These are phyloP conservation scores for Penicillium fimorum DNA, from an alignment of 495 filamentous ascomycete genomes.

Conservation along the genomic window DNA sequence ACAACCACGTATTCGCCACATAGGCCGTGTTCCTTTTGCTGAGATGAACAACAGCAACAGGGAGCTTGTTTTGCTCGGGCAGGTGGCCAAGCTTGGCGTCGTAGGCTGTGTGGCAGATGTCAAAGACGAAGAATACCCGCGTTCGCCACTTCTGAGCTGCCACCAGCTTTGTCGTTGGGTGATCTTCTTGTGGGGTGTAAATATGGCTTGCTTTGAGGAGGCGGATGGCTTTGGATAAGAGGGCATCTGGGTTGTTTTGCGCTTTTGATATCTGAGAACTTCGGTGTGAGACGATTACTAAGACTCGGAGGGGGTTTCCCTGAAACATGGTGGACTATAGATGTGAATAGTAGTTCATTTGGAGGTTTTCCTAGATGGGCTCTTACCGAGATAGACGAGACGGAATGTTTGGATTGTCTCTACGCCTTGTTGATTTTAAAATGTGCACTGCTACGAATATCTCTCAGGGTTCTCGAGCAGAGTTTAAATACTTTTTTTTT, in stretches of 20 bases:
- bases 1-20: slow-evolving; percentile 21
- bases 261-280: slow-evolving; percentile 20
- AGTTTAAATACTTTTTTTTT: slow-evolving; percentile 1
- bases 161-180: slow-evolving; percentile 16
- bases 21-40: slow-evolving; percentile 30
- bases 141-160: slow-evolving; percentile 28
- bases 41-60: slow-evolving; percentile 27
- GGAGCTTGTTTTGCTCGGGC: slow-evolving; percentile 28
- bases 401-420: not conserved
- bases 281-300: slow-evolving; percentile 29
- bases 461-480: not conserved
- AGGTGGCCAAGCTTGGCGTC: slow-evolving; percentile 27
- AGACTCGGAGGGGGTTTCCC: slow-evolving; percentile 18
- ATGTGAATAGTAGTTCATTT: slow-evolving; percentile 1
- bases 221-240: slow-evolving; percentile 19
- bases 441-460: not conserved
- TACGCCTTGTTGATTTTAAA: not conserved
- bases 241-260: slow-evolving; percentile 20
- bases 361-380: not conserved
- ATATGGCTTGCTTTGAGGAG: slow-evolving; percentile 18
- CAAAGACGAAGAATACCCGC: slow-evolving; percentile 28
- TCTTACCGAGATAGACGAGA: not conserved
- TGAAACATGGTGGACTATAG: slow-evolving; percentile 14
- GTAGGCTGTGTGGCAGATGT: slow-evolving; percentile 26
- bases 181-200: not conserved